Evolutionary conservation across 208 protist species (phyloP).

Genomic region (Crithidia acanthocephali): DNA sequence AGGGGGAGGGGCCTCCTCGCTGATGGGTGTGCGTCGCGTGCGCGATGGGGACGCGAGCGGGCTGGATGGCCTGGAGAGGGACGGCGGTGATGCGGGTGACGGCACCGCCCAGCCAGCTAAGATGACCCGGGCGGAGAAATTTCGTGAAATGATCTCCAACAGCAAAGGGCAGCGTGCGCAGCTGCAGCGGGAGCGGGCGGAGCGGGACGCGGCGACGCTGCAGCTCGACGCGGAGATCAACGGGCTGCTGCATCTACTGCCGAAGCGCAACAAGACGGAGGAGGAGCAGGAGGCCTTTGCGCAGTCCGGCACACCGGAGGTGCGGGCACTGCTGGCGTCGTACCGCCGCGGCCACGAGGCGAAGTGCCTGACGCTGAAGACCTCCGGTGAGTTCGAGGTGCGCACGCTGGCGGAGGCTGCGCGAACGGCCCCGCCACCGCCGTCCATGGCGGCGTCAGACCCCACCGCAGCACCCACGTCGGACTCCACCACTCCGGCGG

Average conservation of each 20-base stretch:
- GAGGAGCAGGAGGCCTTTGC: conserved; percentile 72
- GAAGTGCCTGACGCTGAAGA: conserved; percentile 50
- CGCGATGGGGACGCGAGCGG: conserved; percentile 2
- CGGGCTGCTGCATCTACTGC: conserved; percentile 67
- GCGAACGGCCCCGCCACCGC: neutral
- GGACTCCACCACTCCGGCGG: neutral
- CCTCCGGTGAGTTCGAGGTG: conserved; percentile 51
- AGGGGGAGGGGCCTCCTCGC: conserved; percentile 2
- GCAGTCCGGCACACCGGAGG: conserved; percentile 56
- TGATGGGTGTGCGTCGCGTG: conserved; percentile 35
- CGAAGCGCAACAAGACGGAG: conserved; percentile 56
- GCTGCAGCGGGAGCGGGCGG: conserved; percentile 68
- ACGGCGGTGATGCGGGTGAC: conserved; percentile 14
- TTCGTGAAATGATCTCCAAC: conserved; percentile 69
- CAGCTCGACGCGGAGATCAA: conserved; percentile 78
- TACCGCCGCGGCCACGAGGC: conserved; percentile 55
- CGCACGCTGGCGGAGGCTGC: conserved; percentile 16
- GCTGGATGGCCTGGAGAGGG: conserved; percentile 1
- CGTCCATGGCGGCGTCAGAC: neutral
- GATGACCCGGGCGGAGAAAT: conserved; percentile 60
- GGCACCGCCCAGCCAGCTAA: conserved; percentile 37
- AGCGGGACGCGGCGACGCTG: conserved; percentile 57
- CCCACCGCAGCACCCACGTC: neutral
- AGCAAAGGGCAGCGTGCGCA: conserved; percentile 65
- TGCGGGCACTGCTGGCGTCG: conserved; percentile 53